Evolutionary conservation across 495 filamentous ascomycete genomes (phyloP), one percentile per base, ranked within the genome.

Genomic region (Tuber borchii): DNA sequence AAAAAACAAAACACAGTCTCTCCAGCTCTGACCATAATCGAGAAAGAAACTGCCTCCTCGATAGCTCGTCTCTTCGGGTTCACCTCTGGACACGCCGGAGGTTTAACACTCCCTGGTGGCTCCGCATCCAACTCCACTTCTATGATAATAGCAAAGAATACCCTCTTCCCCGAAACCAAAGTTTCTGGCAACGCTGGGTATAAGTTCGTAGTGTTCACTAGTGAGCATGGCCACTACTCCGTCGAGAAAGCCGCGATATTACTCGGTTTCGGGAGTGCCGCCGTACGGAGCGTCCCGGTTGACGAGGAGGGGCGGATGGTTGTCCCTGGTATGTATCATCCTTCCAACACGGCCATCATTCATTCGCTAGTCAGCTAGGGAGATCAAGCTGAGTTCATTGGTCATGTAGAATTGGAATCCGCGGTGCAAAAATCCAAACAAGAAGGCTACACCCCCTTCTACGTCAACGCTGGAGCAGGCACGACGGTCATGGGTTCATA

Each of bases 391-490:
- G 14, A 65, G 26, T 14, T 79, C 73, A 75, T 71, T 79, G 70
- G 72, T 73, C 69, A 17, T 37, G 68, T 76, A 80, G 90, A 89
- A 46, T 86, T 98, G 19, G 88, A 91, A 51, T 84, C 85, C 0
- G 84, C 88, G 22, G 85, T 97, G 39, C 56, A 86, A 20, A 85
- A 86, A 75, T 89, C 91, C 34, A 87, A 88, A 74, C 76, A 78
- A 17, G 87, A 90, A 79, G 91, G 92, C 56, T 87, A 88, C 73
- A 94, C 92, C 9, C 95, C 95, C 0, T 93, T 99, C 80, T 99
- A 95, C 85, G 93, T 97, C 82, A 97, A 97, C 82, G 92, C 95
- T 7, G 97, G 95, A 1, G 95, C 95, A 6, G 95, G 95, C 31
- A 97, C 95, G 22, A 99, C 95, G 4, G 95, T 97, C 16, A 84